These are phyloP conservation scores for Nepenthes gracilis DNA, from an alignment of 148 eudicot genomes.

Conservation along the genomic window DNA sequence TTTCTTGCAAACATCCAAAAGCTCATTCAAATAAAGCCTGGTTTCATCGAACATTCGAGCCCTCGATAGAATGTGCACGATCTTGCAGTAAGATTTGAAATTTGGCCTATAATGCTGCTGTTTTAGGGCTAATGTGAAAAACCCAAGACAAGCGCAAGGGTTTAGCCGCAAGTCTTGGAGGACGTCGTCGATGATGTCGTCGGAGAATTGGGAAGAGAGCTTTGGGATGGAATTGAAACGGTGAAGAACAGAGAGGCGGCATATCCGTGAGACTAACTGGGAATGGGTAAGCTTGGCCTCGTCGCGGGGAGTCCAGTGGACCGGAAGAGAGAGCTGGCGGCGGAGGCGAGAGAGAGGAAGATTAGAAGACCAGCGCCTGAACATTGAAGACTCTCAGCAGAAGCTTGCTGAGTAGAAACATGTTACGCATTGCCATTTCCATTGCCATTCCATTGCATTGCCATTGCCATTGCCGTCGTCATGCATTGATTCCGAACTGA, in stretches of 20 bases:
- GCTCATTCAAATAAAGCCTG: constrained; percentile 28
- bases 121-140: constrained; percentile 32
- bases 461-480: no score
- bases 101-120: constrained; percentile 15
- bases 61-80: constrained; percentile 56
- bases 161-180: constrained; percentile 31
- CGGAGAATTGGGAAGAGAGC: constrained; percentile 42
- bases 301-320: no score
- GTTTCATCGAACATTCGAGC: constrained; percentile 45
- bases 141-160: constrained; percentile 36
- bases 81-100: constrained; percentile 29
- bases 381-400: no score
- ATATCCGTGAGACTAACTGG: constrained; percentile 35
- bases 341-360: no score
- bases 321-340: no score
- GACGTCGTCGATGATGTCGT: constrained; percentile 32
- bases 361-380: no score
- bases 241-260: constrained; percentile 43
- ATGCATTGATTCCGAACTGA: no score
- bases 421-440: no score
- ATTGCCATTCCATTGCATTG: no score
- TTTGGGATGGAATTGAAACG: constrained; percentile 34
- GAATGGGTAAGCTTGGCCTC: constrained; percentile 7
- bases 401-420: no score
- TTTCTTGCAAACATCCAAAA: constrained; percentile 22